Evolutionary conservation across 2,329 filamentous ascomycete genomes (phyloP), one percentile per base, ranked within the genome.

Genomic region (Clarireedia sp.): DNA sequence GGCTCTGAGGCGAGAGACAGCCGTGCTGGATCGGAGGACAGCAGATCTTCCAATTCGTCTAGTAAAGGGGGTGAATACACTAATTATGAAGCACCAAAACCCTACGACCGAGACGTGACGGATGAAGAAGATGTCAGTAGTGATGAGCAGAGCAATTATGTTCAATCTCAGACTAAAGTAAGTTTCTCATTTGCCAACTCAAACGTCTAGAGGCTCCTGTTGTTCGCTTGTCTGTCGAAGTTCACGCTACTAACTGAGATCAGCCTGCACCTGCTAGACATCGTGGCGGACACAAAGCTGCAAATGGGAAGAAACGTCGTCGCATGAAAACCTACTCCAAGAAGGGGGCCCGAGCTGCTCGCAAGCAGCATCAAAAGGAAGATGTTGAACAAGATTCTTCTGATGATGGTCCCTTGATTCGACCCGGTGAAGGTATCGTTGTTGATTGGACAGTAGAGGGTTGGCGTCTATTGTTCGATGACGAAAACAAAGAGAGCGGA

Each of bases 351-450:
- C 62, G 66, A 41, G 60, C 55, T 51, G 40, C 56, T 41, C 60
- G 56, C 48, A 59, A 61, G 55, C 56, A 48, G 43, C 48, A 48
- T 33, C 48, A 60, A 23, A 38, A 33, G 7, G 53, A 56, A 47
- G 54, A 60, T 51, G 55, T 45, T 46, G 56, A 65, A 8, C 58
- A 56, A 54, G 62, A 66, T 46, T 57, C 66, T 36, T 62, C 68
- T 24, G 74, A 78, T 60, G 76, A 79, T 16, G 81, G 81, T 3
- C 82, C 86, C 0, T 74, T 95, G 41, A 79, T 97, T 61, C 82
- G 87, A 37, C 79, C 92, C 24, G 86, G 88, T 50, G 94, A 99
- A 70, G 89, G 82, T 23, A 83, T 99, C 48, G 76, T 97, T 5
- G 80, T 96, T 10, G 91, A 97, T 64, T 99, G 92, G 91, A 81